Base-by-base conservation (phyloP, 2,329 filamentous ascomycete genomes). In the Chrysoporthe austroafricana region DNA sequence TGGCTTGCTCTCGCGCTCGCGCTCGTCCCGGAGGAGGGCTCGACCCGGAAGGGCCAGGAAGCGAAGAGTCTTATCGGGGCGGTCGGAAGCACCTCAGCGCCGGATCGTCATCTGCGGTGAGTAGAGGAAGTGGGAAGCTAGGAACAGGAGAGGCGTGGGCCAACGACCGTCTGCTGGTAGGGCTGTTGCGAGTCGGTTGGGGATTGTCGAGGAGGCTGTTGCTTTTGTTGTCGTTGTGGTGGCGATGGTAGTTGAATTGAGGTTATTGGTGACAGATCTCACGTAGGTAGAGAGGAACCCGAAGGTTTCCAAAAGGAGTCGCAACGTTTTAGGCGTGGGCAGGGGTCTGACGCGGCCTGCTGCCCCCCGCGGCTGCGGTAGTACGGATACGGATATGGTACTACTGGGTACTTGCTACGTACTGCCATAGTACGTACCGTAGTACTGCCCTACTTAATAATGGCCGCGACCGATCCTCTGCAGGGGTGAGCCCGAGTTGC, bases 1-100 rank as follows among this genome's bases (percentile, higher is more conserved):
- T 67, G 63, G 71, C 63, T 18, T 32, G n/a, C 54, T 32, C 54
- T 34, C 6, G 26, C 26, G 26, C 26, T 26, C 34, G 46, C 32
- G 61, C 62, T 64, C 63, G 52, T 63, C 65, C 64, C 58, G 16
- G 58, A 64, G 62, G 58, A 66, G 60, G 68, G 44, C 54, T 52
- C 60, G 64, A 68, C 67, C 69, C 66, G 62, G 58, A 32, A 9
- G 63, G 64, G 69, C 59, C 63, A 57, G 48, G 57, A 63, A 26
- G 36, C 18, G 48, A 50, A n/a, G 48, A 52, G 46, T 52, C 50
- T 54, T 54, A 13, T 16, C 11, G 26, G 21, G 14, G 44, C 21
- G 34, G 36, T 62, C 43, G 59, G 36, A 21, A 39, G 60, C 34
- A 36, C 13, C 14, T 62, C 44, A 62, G 60, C 60, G 44, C n/a